Evolutionary conservation across 2,329 filamentous ascomycete genomes (phyloP).

Genomic region (Lasiodiplodia hormozganensis): DNA sequence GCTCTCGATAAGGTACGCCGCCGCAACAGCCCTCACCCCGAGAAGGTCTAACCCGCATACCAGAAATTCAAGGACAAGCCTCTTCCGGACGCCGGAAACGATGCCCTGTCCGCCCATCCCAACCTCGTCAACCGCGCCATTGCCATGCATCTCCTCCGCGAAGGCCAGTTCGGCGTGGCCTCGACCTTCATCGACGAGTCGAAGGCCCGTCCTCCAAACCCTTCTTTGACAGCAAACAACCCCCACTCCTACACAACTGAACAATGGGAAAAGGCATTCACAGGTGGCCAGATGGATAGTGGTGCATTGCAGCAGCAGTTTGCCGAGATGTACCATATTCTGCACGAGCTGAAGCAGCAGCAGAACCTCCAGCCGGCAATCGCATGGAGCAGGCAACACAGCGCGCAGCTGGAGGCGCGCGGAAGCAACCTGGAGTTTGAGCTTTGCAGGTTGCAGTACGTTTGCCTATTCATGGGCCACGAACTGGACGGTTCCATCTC

Average conservation of each 20-base stretch:
- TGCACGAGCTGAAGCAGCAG: constrained; percentile 74
- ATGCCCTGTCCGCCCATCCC: constrained; percentile 77
- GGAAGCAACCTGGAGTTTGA: constrained; percentile 97
- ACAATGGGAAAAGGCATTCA: constrained; percentile 57
- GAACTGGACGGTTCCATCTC: constrained; percentile 58
- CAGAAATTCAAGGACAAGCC: constrained; percentile 69
- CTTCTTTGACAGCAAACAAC: constrained; percentile 44
- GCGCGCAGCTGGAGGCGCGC: constrained; percentile 73
- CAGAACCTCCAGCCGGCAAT: constrained; percentile 84
- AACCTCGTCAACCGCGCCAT: constrained; percentile 89
- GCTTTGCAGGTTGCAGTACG: constrained; percentile 85
- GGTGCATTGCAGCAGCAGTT: constrained; percentile 80
- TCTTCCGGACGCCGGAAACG: constrained; percentile 77
- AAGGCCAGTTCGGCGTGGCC: constrained; percentile 90
- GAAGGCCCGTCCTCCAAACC: constrained; percentile 53
- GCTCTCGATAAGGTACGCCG: constrained; percentile 76
- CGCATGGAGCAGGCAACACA: constrained; percentile 79
- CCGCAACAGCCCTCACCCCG: neutral
- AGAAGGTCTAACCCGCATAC: constrained; percentile 20
- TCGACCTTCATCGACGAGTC: constrained; percentile 83
- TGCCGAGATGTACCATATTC: constrained; percentile 86
- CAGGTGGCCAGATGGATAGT: constrained; percentile 53
- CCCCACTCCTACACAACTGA: constrained; percentile 44
- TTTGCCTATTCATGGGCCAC: constrained; percentile 82
- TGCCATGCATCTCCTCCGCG: constrained; percentile 92